Evolutionary conservation across 78 protist genomes (phyloP), one percentile per base, ranked within the genome.

Genomic region (Emiliania huxleyi): DNA sequence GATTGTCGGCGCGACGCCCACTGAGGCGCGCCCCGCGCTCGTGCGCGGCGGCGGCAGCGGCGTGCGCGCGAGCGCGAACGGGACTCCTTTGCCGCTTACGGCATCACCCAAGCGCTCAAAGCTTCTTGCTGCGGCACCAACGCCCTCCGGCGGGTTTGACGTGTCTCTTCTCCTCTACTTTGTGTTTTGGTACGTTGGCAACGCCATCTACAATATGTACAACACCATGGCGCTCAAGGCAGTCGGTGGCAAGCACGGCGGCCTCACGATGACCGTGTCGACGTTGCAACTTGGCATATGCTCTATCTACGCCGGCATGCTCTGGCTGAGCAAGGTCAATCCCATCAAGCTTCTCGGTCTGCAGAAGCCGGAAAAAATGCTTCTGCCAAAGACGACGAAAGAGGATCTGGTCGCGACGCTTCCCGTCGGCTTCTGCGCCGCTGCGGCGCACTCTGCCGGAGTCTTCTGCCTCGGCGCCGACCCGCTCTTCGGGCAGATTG

Each of bases 241-340:
- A 21, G 77, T 49, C 23, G 93, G 93, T 52, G 87, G 87, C 52
- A 79, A 79, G 52, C 23, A 40, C 37, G 87, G 40, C 12, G 87
- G 93, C 1, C 43, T 77, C 77, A 43, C 81, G 19, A 44, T 91
- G 73, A 91, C 93, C 26, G 85, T 91, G 40, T 37, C 93, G 52
- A 91, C 93, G 40, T 8, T 77, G 87, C 93, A 91, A 90, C 93
- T 91, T 40, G 93, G 93, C n/a, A 55, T 91, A 43, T 37, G 93
- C 46, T 21, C 69, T 2, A 0, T 91, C 26, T 91, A 91, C 49
- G 69, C 90, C 2, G 35, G 75, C 73, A 15, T 77, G 52, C 33
- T 91, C 29, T 91, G 93, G 93, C 25, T 85, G 1, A 83, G 62
- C 46, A n/a, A n/a, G 25, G 8, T 69, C 38, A 69, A 69, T 38